Conservation (phyloP, 2,329 filamentous ascomycete species). For the Leptographium radiaticola region DNA sequence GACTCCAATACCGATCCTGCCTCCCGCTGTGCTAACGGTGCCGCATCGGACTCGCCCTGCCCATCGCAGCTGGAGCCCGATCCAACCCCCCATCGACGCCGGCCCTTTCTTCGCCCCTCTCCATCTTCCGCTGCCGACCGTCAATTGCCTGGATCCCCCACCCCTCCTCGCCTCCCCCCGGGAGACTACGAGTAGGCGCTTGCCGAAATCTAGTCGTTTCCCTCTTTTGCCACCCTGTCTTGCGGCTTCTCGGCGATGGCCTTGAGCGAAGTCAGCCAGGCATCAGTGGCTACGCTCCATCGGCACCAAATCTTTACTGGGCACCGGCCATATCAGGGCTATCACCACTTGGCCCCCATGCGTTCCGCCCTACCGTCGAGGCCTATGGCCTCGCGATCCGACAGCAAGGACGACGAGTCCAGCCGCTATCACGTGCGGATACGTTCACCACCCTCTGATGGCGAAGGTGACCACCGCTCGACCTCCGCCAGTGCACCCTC, state of each 20-base stretch:
- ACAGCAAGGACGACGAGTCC: slow-evolving; percentile 6
- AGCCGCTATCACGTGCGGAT: slow-evolving; percentile 6
- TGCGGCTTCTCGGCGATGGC: slow-evolving; percentile 10
- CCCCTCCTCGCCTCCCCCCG: not conserved
- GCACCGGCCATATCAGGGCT: not conserved
- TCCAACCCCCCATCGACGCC: not conserved
- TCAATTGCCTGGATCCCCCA: too few relatives aligned
- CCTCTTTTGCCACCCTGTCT: not conserved
- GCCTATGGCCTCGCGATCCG: slow-evolving; percentile 11
- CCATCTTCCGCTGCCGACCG: not conserved
- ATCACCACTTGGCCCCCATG: slow-evolving; percentile 4
- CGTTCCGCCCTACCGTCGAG: slow-evolving; percentile 14
- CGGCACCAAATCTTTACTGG: not conserved
- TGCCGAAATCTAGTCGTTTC: not conserved
- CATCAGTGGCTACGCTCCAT: slow-evolving; percentile 10
- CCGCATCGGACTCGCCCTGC: not conserved
- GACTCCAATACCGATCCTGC: not conserved
- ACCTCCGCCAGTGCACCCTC: not conserved
- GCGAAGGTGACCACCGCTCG: slow-evolving; percentile 8
- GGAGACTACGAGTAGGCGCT: not conserved
- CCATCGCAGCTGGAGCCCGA: not conserved
- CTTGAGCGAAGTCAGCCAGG: slow-evolving; percentile 10
- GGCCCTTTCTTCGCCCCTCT: not conserved
- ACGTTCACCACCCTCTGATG: slow-evolving; percentile 14
- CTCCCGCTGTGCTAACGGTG: not conserved